Evolutionary conservation across 2,329 filamentous ascomycete genomes (phyloP), one percentile per base, ranked within the genome.

Genomic region (Cercospora sesami): DNA sequence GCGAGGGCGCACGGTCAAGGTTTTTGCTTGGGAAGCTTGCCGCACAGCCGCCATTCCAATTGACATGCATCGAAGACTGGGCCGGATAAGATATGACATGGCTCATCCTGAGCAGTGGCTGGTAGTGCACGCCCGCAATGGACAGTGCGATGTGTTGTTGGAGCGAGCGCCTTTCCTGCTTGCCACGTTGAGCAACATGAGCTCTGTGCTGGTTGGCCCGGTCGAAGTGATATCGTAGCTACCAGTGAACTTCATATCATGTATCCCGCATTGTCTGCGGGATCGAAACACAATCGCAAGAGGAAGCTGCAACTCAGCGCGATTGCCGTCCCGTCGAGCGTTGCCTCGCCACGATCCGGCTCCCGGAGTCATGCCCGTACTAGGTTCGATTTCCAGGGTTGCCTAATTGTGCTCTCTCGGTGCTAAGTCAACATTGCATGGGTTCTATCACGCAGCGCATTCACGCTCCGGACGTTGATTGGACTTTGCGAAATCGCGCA

Each of bases 1-100:
- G 12, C n/a, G 26, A 31, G 26, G 48, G 18, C 18, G 26, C 28
- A 36, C 28, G 45, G 31, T 18, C 45, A 53, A 63, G 60, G 45
- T 26, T 55, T 18, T 18, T 63, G 61, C 61, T 63, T 63, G 61
- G 21, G 30, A 55, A 36, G 61, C 61, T 63, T 63, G 42, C 42
- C 39, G 60, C 48, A 12, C 10, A 26, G 26, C 26, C 55, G 55
- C 28, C 53, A 9, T 51, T 18, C 45, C 45, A 23, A 18, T 51
- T 9, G 48, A 26, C 14, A 9, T n/a, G 55, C 28, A n/a, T 18
- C 45, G 23, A 16, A 57, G 53, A 30, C 23, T 57, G 53, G 45
- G 53, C 53, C n/a, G 53, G 14, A 57, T 57, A 30, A 48, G 48
- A 23, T 5, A 53, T 53, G 48, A 53, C 48, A 53, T 53, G 48